phyloP scores from a whole-genome alignment of 441 rosid species.

The Euphorbia celastroides region DNA sequence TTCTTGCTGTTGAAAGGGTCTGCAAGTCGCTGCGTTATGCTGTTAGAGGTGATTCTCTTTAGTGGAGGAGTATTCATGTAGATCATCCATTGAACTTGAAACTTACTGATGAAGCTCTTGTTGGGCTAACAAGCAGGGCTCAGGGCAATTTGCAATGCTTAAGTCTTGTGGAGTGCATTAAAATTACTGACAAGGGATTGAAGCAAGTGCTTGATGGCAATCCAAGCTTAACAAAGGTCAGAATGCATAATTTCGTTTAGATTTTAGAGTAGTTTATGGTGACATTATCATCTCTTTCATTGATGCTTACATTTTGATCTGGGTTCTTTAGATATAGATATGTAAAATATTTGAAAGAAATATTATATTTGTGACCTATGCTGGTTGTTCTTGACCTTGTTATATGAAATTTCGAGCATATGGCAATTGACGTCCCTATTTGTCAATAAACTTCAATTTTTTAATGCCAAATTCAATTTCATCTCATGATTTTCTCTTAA shows the following conservation, averaged over 20 bases:
- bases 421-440: not conserved
- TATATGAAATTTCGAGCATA: not conserved
- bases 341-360: not conserved
- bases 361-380: not conserved
- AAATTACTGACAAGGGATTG: constrained; percentile 59
- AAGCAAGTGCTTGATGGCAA: constrained; percentile 54
- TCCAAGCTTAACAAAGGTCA: constrained; percentile 57
- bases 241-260: not conserved
- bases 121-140: constrained; percentile 52
- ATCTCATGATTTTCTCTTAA: not conserved
- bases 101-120: constrained; percentile 57
- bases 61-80: constrained; percentile 64
- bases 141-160: constrained; percentile 62
- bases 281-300: not conserved
- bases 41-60: constrained; percentile 45
- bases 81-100: constrained; percentile 55
- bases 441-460: not conserved
- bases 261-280: not conserved
- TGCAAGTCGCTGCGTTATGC: constrained; percentile 48
- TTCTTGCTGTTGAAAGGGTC: constrained; percentile 50
- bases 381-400: not conserved
- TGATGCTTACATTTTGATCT: not conserved
- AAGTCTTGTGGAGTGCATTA: constrained; percentile 57
- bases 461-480: not conserved
- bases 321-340: not conserved